Evolutionary conservation across 1,139 yeast genomes (phyloP), one percentile per base, ranked within the genome.

Genomic region (Magnusiomyces clavatus): DNA sequence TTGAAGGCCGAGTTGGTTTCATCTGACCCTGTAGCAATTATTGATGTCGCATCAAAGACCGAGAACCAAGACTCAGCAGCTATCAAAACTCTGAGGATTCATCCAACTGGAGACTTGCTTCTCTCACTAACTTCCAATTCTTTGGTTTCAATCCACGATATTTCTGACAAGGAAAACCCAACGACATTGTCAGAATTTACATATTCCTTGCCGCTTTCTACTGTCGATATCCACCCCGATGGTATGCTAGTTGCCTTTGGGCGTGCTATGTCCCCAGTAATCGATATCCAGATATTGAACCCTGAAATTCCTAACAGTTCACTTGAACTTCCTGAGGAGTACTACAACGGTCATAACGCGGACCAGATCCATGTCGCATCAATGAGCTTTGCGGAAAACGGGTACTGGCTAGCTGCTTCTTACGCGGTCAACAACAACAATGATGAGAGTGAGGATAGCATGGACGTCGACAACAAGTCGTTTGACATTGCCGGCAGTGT

Each of bases 351-450:
- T 11, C 57, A 56, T 20, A 58, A 59, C 3, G 51, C 54, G 10
- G 60, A 64, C 35, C 60, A 64, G 0, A 11, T n/a, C 17, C 51
- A 54, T 1, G 71, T 81, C 5, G 59, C 66, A 5, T 66, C 70
- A 19, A 60, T 84, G 1, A 63, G 66, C 47, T 85, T 85, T 69
- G 83, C 85, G 8, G 70, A 76, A 31, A 85, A 85, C 62, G 94
- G 94, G 4, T 83, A 82, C 65, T 83, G 88, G 84, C 66, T 84
- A 51, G 70, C 61, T 3, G 58, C 64, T 6, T 54, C 57, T 1
- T 46, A 69, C 60, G 66, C 73, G 5, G 31, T 24, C 8, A 24
- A 8, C 31, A 34, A 44, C 29, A 20, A 34, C n/a, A n/a, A n/a
- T n/a, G n/a, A n/a, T 11, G 42, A 24, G 6, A 31, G 34, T 10